Evolutionary conservation across 176 grass and related monocot species (phyloP), one percentile per base, ranked within the genome.

Genomic region (Alloteropsis semialata): DNA sequence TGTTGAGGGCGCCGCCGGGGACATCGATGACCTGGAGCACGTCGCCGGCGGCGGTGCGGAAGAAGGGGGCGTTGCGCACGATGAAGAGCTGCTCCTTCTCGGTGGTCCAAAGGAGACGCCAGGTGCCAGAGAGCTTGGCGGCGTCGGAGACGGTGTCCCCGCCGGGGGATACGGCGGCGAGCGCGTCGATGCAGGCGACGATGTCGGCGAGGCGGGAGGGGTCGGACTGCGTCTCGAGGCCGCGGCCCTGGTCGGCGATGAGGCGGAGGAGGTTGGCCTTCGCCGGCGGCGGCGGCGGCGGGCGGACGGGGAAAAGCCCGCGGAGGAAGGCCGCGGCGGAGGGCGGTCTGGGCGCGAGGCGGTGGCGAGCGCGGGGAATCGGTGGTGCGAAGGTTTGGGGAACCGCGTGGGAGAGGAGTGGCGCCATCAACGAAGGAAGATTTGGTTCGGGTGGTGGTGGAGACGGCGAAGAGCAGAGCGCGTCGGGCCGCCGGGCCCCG

Each of bases 71-170:
- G 71, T 93, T 98, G 21, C 89, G 82, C 73, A 98, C 84, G 81
- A 98, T 95, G 88, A 95, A 93, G 61, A 98, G 92, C 91, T 98
- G 96, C 85, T 98, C 96, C 87, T 86, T 87, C 85, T 95, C 96
- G 29, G 91, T 98, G 43, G 96, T 98, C 96, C 93, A 98, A 15
- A 93, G 96, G 80, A 99, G 86, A 49, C 93, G 82, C 93, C 93
- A 99, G 19, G 91, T 99, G 17, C 84, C 83, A 8, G 96, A 99
- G 64, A 99, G 89, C 65, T 60, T 86, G 22, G 24, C 32, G 1
- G 73, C 59, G 6, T 72, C 87, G 7, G 96, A 90, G 3, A 90
- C 92, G 24, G 96, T 99, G 53, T 83, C 85, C 3, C 62, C 73
- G 0, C 43, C 89, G 5, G 88, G 82, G 6, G 61, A 77, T 0